A percentile compares a stretch with the other conserved stretches of the same genome.
phyloP scores from a whole-genome alignment of 169 alveolate species.

The Condylostoma magnum region DNA sequence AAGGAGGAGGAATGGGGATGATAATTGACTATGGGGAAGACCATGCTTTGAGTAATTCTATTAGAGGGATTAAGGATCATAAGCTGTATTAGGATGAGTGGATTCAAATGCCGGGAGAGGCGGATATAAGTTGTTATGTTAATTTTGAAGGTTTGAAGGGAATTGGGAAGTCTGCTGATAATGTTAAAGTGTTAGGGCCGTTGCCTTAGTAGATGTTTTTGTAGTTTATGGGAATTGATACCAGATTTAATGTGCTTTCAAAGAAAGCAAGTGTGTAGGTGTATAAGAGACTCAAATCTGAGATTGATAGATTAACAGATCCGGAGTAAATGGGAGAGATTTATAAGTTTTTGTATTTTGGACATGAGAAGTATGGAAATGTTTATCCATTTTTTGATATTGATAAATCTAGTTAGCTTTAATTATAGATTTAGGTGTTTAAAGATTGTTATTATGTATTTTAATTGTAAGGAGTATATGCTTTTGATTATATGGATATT shows the following conservation, averaged over 20 bases:
- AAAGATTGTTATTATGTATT: no score
- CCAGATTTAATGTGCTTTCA: conserved; percentile 49
- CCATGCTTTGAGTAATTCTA: conserved; percentile 55
- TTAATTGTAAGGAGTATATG: no score
- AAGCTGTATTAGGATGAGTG: conserved; percentile 42
- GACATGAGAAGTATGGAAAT: conserved; percentile 31
- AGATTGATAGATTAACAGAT: conserved; percentile 52
- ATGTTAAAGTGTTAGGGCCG: conserved; percentile 40
- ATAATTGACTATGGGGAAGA: conserved; percentile 79
- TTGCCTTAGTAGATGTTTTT: conserved; percentile 65
- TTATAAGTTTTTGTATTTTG: conserved; percentile 43
- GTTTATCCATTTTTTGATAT: conserved; percentile 52
- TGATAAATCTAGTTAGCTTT: no score
- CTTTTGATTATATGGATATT: no score
- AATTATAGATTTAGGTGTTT: no score
- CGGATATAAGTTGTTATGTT: conserved; percentile 74
- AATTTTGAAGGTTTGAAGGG: conserved; percentile 56
- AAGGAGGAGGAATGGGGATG: conserved; percentile 33
- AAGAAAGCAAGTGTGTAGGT: conserved; percentile 32
- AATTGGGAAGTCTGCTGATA: conserved; percentile 38
- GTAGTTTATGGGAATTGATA: conserved; percentile 67
- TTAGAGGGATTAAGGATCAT: conserved; percentile 66
- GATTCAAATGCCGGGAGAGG: conserved; percentile 62
- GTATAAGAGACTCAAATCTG: conserved; percentile 32
- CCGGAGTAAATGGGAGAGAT: conserved; percentile 71